Base-by-base conservation (phyloP, 2,329 filamentous ascomycete genomes). In the Paecilomyces dactylethromorphus region DNA sequence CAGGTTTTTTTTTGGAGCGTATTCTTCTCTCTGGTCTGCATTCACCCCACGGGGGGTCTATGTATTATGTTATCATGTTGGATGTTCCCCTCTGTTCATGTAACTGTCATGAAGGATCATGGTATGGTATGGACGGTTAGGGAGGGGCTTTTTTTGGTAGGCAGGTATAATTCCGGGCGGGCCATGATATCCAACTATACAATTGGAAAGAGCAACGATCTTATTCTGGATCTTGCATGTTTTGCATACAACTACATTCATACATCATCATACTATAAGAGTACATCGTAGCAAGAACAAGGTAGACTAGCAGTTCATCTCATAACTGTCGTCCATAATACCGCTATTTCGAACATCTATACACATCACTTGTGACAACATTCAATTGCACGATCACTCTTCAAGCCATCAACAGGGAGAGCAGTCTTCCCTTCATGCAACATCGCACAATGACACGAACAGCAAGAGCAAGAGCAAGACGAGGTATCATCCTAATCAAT, bases 401-500 rank as follows among this genome's bases (percentile, higher is more conserved):
- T 45, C 18, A 33, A 33, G 13, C 32, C 32, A 33, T 12, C 32
- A 33, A 3, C 10, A 33, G 32, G 32, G 13, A 33, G 32, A 29
- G 26, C 4, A 29, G 26, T 5, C 3, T 29, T 4, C 11, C 32
- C 2, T 33, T 13, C 8, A 33, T 33, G 32, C 10, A 11, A 33
- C 32, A 13, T 33, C 7, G 10, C 32, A 33, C 29, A 4, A 53
- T 12, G 21, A 21, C 45, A 24, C 53, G 10, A 57, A 52, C 45
- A 50, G 32, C n/a, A 54, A 11, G 45, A 60, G 24, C 21, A n/a
- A 24, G 53, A 58, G 62, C 24, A 56, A 11, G 51, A 45, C 39
- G 39, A 45, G 39, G 39, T 45, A 45, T 45, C 39, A 45, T 45
- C 39, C 21, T 45, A 45, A 18, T 45, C 11, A 53, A 53, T 18